A percentile compares a stretch with the other conserved stretches of the same genome.
Evolutionary conservation across 164 flowering plant species (phyloP).

Genomic region (Annona cherimola): DNA sequence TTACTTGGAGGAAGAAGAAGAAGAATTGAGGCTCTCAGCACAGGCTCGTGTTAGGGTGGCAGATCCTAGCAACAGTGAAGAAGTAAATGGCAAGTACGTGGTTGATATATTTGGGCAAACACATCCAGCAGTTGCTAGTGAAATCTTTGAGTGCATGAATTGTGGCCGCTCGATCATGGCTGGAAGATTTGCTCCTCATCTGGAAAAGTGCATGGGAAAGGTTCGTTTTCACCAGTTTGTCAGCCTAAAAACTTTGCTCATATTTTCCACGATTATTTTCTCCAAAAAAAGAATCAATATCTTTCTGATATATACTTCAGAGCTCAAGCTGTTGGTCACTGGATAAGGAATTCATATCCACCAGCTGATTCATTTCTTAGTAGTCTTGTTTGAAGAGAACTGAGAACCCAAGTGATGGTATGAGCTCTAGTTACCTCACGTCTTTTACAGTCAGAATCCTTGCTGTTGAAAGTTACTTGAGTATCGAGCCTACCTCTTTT

Average conservation of each 20-base stretch:
- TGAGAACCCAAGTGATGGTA: no score
- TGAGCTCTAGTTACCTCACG: no score
- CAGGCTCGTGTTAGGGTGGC: constrained; percentile 78
- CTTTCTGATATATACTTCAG: no score
- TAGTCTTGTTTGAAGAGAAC: no score
- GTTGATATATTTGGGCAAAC: constrained; percentile 96
- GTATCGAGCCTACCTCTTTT: neutral
- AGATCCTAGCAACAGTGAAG: constrained; percentile 69
- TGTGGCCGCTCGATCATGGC: constrained; percentile 83
- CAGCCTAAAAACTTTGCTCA: no score
- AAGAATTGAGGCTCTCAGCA: constrained; percentile 78
- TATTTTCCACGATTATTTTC: no score
- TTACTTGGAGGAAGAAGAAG: constrained; percentile 63
- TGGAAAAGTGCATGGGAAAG: constrained; percentile 99
- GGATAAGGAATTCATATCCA: no score
- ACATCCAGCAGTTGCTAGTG: constrained; percentile 85
- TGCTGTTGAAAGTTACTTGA: no score
- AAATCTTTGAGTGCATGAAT: constrained; percentile 91
- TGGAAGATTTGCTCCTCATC: constrained; percentile 94
- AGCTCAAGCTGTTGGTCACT: no score
- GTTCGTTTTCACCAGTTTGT: constrained; percentile 23
- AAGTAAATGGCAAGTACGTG: constrained; percentile 70
- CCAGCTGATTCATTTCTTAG: no score
- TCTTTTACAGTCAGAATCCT: no score
- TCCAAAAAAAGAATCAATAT: no score